A percentile compares a stretch with the other conserved stretches of the same genome.
Evolutionary conservation across 2,329 filamentous ascomycete species (phyloP).

Genomic region (Beauveria sp.): DNA sequence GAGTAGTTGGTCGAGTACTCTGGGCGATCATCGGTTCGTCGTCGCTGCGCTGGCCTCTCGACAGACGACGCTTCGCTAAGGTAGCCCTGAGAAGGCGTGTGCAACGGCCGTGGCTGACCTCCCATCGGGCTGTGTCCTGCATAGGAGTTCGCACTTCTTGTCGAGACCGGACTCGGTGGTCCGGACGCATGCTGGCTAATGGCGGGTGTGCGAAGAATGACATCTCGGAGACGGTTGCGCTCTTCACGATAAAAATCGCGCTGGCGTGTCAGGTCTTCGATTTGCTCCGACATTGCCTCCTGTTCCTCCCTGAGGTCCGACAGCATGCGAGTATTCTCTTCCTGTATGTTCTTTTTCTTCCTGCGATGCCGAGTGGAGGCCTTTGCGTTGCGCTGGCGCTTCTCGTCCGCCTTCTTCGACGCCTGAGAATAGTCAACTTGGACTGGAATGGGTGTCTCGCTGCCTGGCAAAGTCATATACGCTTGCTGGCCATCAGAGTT

Average conservation of each 20-base stretch:
- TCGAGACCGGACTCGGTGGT: slow-evolving; percentile 42
- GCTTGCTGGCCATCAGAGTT: slow-evolving; percentile 29
- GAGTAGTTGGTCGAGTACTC: slow-evolving; percentile 34
- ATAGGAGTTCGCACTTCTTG: slow-evolving; percentile 28
- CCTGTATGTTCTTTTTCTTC: slow-evolving; percentile 75
- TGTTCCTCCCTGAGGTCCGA: slow-evolving; percentile 61
- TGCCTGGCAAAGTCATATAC: slow-evolving; percentile 31
- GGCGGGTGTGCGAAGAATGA: slow-evolving; percentile 53
- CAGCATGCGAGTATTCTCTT: slow-evolving; percentile 61
- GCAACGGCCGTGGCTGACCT: slow-evolving; percentile 19
- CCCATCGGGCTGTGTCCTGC: slow-evolving; percentile 30
- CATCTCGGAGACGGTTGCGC: slow-evolving; percentile 61
- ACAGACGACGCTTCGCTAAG: slow-evolving; percentile 34
- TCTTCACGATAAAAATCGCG: slow-evolving; percentile 68
- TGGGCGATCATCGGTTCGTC: slow-evolving; percentile 40
- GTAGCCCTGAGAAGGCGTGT: slow-evolving; percentile 26
- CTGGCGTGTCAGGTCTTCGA: slow-evolving; percentile 51
- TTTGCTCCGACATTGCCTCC: slow-evolving; percentile 51
- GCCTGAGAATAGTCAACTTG: slow-evolving; percentile 75
- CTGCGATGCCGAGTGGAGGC: slow-evolving; percentile 77
- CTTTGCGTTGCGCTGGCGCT: slow-evolving; percentile 75
- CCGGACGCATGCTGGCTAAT: slow-evolving; percentile 45
- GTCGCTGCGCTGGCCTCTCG: slow-evolving; percentile 39
- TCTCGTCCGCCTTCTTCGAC: slow-evolving; percentile 77
- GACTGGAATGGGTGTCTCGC: slow-evolving; percentile 42